Base-by-base conservation (phyloP, 768 basidiomycete genomes). In the Pisolithus marmoratus region DNA sequence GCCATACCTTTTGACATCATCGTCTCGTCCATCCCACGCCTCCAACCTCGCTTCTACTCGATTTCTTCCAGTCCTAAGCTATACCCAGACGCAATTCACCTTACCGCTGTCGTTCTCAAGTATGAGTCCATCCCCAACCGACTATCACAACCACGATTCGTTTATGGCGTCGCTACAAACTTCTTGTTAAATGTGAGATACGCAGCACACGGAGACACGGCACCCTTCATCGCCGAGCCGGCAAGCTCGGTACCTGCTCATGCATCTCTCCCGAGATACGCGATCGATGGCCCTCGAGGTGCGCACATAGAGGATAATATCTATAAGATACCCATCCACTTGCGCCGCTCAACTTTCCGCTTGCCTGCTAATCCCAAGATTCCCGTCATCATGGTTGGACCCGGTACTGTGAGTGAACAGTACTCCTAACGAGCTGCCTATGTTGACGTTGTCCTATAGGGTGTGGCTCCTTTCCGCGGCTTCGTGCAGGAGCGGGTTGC, bases 401-500 rank as follows among this genome's bases (percentile, higher is more conserved):
- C 96, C 55, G 96, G 96, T 49, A 99, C 94, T 52, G 94, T 95
- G 66, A 73, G 90, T 81, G 8, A 38, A 24, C 50, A 3, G 23
- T 22, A 8, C 29, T 17, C 29, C 12, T 26, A 12, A 9, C 17
- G 12, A 26, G 3, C 8, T 24, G 43, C 46, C 27, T 37, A 22
- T 23, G 51, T n/a, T 40, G 11, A 2, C 9, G 59, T 43, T 38
- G 45, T 20, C 40, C 55, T 38, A 56, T 52, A 95, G 93, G 96
- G 96, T 75, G 94, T 99, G 51, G 96, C 96, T 43, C 96, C 96
- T 8, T 99, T 99, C 90, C 90, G 96, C 55, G 96, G 95, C 2
- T 99, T 99, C 70, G 81, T 98, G 8, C 96, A 99, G 72, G 96
- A 99, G 68, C 91, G 96, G 59, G 87, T 99, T 40, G 94, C 94